phyloP scores from a whole-genome alignment of 768 basidiomycete species.

The Bullera alba region DNA sequence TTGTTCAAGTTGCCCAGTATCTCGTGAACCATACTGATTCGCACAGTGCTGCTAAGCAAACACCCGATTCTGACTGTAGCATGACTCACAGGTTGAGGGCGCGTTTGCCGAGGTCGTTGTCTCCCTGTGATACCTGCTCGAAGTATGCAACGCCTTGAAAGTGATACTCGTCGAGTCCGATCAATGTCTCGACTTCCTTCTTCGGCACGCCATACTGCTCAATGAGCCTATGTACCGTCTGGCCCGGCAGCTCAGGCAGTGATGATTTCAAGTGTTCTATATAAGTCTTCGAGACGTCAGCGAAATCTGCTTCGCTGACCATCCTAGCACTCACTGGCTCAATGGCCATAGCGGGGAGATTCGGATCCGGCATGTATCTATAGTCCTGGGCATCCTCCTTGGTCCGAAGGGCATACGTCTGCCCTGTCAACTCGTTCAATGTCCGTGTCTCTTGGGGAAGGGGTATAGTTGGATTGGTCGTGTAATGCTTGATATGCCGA shows the following conservation, averaged over 20 bases:
- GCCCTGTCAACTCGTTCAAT: conserved; percentile 70
- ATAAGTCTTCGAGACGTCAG: conserved; percentile 52
- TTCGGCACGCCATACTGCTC: conserved; percentile 53
- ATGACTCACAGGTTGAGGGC: conserved; percentile 73
- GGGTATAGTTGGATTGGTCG: conserved; percentile 48
- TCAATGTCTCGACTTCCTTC: conserved; percentile 67
- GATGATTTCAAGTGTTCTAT: conserved; percentile 52
- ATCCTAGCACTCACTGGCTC: conserved; percentile 23
- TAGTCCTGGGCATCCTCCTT: conserved; percentile 97
- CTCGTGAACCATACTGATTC: conserved; percentile 75
- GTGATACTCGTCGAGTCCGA: conserved; percentile 58
- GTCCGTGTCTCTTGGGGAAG: conserved; percentile 84
- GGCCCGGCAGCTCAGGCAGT: conserved; percentile 72
- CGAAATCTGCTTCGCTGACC: not conserved
- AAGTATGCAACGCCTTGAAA: conserved; percentile 72
- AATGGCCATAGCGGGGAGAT: conserved; percentile 63
- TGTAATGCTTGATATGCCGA: conserved; percentile 58
- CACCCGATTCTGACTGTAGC: not conserved
- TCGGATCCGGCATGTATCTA: conserved; percentile 93
- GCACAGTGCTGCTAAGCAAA: conserved; percentile 3
- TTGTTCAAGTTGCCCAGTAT: conserved; percentile 68
- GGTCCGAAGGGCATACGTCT: conserved; percentile 72
- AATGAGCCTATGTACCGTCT: conserved; percentile 56
- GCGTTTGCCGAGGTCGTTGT: conserved; percentile 54
- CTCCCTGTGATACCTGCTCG: conserved; percentile 59